Base-by-base conservation (phyloP, 768 basidiomycete species). In the Pulveroboletus sp. region DNA sequence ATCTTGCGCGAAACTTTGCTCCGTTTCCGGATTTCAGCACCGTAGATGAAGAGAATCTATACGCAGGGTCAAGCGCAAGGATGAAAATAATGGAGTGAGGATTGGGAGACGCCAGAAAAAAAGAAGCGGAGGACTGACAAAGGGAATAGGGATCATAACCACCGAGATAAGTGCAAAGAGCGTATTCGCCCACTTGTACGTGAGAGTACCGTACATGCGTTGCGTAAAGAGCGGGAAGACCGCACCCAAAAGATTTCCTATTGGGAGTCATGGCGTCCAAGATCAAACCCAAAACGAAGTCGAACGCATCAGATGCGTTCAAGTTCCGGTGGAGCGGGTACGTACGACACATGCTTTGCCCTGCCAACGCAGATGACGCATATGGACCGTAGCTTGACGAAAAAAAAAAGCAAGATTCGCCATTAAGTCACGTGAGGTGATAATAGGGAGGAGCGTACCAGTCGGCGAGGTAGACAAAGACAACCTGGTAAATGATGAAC, bases 301-400 rank as follows among this genome's bases (percentile, higher is more conserved):
- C 47, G 38, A 49, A 53, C 32, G 25, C 33, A 27, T 58, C 42
- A 59, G 49, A 29, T 43, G 47, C 44, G 10, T 16, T 29, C 2
- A n/a, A 20, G 33, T 25, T 20, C 21, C 17, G 16, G 21, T 29
- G 23, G 47, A 42, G 42, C 17, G 7, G 5, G 6, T 23, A 69
- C 78, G 45, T 57, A 76, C 84, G 72, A 47, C 76, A 73, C 47
- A 85, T 69, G 56, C 78, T 81, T 62, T 86, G 84, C 2, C 79
- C 85, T 1, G 85, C 85, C 16, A 85, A 67, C 11, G 84, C 85
- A 0, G 82, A 84, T 1, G 82, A 85, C 6, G 85, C 84, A 60
- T 80, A 86, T 5, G 75, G 75, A 3, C 79, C 78, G 48, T 81
- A 80, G 53, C 80, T 65, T 47, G 49, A 29, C 24, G 43, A 34